Base-by-base conservation (phyloP, 495 filamentous ascomycete species). In the Cercophora samala region DNA sequence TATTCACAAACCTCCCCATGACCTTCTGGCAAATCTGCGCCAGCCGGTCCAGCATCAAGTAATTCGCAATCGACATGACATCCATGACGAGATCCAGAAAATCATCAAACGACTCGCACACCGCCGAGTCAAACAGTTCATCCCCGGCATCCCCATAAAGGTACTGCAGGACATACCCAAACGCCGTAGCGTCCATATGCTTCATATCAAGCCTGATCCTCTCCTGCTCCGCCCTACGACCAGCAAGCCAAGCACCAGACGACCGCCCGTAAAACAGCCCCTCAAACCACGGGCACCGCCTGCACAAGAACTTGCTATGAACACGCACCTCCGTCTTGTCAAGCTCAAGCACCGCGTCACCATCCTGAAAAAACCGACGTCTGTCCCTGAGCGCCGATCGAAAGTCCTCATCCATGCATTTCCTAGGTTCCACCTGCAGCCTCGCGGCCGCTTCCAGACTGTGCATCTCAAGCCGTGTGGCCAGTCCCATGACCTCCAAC, bases 11-110 rank as follows among this genome's bases (percentile, higher is more conserved):
- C 52, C 84, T 86, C n/a, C 95, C 95, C 66, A 98, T 85, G 55
- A 92, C 79, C 64, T 88, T 88, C 73, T 99, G 95, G 76, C 94
- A 98, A 17, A 94, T 87, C 74, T 96, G 92, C 15, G 90, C 91
- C 25, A 99, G 78, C 26, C 93, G 82, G 74, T 97, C 94, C 46
- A 99, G 85, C 93, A 99, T 97, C 66, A 99, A 82, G 71, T 98
- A 95, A 72, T 99, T 91, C 9, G 93, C 91, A 51, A 93, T 89
- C 64, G 87, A 89, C 84, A 97, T 89, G 32, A 98, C 91, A 66
- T 97, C 94, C 79, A 98, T 84, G n/a, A 97, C 80, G 37, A 95
- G 80, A 69, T 97, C 92, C 11, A 93, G 84, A 67, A 97, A 93
- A 60, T 91, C 88, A 62, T 97, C 92, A 19, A 96, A 79, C 64